A percentile compares a stretch with the other conserved stretches of the same genome.
Evolutionary conservation across 176 grass and related monocot species (phyloP).

Genomic region (Leersia perrieri): DNA sequence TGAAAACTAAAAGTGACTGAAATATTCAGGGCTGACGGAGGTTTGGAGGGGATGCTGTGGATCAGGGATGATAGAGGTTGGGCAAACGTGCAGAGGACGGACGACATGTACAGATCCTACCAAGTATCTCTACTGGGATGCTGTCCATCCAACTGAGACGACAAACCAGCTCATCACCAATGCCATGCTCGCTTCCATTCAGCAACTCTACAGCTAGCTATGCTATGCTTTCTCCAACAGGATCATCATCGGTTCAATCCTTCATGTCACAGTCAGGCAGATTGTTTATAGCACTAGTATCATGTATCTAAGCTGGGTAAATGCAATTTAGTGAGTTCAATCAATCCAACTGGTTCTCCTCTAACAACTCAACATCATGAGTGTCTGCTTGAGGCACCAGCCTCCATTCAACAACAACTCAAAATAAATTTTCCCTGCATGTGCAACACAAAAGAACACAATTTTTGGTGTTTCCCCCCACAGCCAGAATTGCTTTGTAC

Average conservation of each 20-base stretch:
- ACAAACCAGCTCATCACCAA: slow-evolving; percentile 50
- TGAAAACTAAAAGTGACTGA: too few species aligned
- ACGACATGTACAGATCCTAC: slow-evolving; percentile 55
- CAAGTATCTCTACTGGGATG: slow-evolving; percentile 76
- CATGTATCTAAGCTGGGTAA: background rate
- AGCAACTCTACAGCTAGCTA: slow-evolving; percentile 35
- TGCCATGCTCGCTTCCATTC: slow-evolving; percentile 20
- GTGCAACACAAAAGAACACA: too few species aligned
- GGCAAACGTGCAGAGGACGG: slow-evolving; percentile 56
- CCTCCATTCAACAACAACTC: background rate
- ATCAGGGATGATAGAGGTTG: slow-evolving; percentile 57
- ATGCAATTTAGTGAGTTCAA: background rate
- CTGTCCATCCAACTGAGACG: slow-evolving; percentile 67
- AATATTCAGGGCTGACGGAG: slow-evolving; percentile 52
- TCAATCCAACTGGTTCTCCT: too few species aligned
- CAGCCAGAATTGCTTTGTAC: too few species aligned
- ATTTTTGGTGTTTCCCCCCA: too few species aligned
- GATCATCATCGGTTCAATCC: background rate
- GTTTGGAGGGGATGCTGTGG: slow-evolving; percentile 59
- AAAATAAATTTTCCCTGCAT: too few species aligned
- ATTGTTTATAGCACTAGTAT: background rate
- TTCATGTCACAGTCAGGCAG: background rate
- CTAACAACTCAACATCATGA: too few species aligned
- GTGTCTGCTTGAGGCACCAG: too few species aligned
- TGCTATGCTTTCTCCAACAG: too few species aligned